Evolutionary conservation across 2,329 filamentous ascomycete genomes (phyloP).

Genomic region (Delphinella strobiligena): DNA sequence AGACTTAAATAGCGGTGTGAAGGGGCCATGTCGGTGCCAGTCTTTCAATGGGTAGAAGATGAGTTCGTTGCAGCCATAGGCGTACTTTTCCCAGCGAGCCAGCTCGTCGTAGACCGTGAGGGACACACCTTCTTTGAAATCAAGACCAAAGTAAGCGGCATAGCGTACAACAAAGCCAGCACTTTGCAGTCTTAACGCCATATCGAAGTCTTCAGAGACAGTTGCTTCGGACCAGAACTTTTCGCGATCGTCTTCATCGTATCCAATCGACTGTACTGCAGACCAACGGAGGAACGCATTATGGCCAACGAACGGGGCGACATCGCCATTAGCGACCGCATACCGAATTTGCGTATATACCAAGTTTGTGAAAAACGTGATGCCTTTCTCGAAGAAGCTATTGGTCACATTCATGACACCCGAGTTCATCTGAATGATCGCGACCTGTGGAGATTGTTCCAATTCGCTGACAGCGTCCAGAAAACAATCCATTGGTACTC

Average conservation of each 20-base stretch:
- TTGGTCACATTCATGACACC: slow-evolving; percentile 62
- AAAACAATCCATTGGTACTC: slow-evolving; percentile 59
- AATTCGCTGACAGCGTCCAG: slow-evolving; percentile 65
- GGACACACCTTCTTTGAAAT: slow-evolving; percentile 73
- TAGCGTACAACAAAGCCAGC: slow-evolving; percentile 61
- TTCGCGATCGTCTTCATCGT: slow-evolving; percentile 53
- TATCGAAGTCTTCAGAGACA: slow-evolving; percentile 71
- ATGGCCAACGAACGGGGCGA: slow-evolving; percentile 68
- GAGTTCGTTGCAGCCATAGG: slow-evolving; percentile 71
- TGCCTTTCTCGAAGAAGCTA: slow-evolving; percentile 43
- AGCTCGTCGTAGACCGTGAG: slow-evolving; percentile 76
- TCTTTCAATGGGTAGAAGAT: slow-evolving; percentile 65
- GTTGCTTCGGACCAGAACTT: slow-evolving; percentile 74
- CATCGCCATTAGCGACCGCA: slow-evolving; percentile 64
- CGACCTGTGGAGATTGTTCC: slow-evolving; percentile 62
- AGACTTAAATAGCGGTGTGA: slow-evolving; percentile 65
- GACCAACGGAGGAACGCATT: slow-evolving; percentile 67
- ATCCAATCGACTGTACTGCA: slow-evolving; percentile 61
- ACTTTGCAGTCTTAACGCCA: slow-evolving; percentile 64
- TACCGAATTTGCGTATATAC: slow-evolving; percentile 67
- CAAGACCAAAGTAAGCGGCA: slow-evolving; percentile 60
- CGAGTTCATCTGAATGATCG: slow-evolving; percentile 61
- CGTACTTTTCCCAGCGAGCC: slow-evolving; percentile 77
- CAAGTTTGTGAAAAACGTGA: slow-evolving; percentile 42
- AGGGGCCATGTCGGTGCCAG: slow-evolving; percentile 64